Evolutionary conservation across 805 yeast species (phyloP).

Genomic region (Wickerhamomyces queroliae): DNA sequence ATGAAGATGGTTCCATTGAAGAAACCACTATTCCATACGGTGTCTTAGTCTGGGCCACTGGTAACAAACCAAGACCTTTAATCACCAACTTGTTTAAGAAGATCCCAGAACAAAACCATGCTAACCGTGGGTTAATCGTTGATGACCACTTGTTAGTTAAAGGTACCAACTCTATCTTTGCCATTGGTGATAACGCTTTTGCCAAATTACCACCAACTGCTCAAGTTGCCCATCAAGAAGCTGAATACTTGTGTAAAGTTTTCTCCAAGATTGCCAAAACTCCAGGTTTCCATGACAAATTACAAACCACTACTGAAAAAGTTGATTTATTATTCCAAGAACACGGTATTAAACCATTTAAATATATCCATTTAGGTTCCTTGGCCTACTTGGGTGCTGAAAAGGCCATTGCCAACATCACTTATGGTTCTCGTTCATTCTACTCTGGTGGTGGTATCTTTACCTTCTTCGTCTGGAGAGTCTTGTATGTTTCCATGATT

Average conservation of each 20-base stretch:
- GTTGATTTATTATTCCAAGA: conserved; percentile 37
- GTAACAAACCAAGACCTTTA: conserved; percentile 81
- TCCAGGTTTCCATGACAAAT: conserved; percentile 31
- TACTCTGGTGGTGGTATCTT: conserved; percentile 82
- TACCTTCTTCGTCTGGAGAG: conserved; percentile 91
- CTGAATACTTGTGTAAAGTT: conserved; percentile 67
- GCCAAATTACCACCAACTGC: conserved; percentile 94
- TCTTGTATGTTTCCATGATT: conserved; percentile 86
- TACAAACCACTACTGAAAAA: conserved; percentile 27
- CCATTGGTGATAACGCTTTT: conserved; percentile 88
- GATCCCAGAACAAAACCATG: conserved; percentile 73
- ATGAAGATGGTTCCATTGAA: conserved; percentile 64
- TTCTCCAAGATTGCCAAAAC: conserved; percentile 52
- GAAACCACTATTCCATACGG: conserved; percentile 73
- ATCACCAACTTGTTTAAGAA: conserved; percentile 60
- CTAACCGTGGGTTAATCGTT: conserved; percentile 83
- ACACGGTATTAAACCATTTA: conserved; percentile 57
- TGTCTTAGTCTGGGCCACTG: conserved; percentile 94
- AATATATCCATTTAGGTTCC: conserved; percentile 85
- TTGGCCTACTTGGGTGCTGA: conserved; percentile 91
- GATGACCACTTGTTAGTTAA: conserved; percentile 75
- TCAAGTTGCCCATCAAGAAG: conserved; percentile 95
- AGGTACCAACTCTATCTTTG: conserved; percentile 78
- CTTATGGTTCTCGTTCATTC: conserved; percentile 72
- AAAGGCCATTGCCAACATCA: conserved; percentile 88